Evolutionary conservation across 257 asterid genomes (phyloP).

Genomic region (Mentha longifolia): DNA sequence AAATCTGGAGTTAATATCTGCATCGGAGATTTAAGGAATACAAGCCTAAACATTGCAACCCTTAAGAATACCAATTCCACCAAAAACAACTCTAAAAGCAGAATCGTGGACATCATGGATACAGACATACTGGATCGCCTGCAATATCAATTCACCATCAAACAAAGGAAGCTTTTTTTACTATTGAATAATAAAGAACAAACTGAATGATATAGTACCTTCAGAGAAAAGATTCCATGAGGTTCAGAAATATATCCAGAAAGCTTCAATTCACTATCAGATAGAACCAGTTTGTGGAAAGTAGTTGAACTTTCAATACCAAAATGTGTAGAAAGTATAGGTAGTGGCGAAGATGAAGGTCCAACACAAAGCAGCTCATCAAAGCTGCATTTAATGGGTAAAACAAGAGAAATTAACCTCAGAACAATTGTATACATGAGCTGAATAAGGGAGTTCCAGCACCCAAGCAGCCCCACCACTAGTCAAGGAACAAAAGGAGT

Average conservation of each 20-base stretch:
- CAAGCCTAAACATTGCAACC: conserved; percentile 34
- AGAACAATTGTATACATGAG: conserved; percentile 28
- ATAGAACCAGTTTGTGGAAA: conserved; percentile 51
- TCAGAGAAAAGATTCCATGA: conserved; percentile 48
- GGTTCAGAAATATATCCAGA: conserved; percentile 85
- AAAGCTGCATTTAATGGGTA: conserved; percentile 56
- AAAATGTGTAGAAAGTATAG: conserved; percentile 64
- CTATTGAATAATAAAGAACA: conserved; percentile 29
- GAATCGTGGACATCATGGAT: conserved; percentile 49
- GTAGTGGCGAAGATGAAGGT: conserved; percentile 72
- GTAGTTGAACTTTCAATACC: conserved; percentile 56
- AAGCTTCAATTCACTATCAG: conserved; percentile 64
- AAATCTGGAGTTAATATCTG: conserved; percentile 95
- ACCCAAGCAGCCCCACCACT: conserved; percentile 48
- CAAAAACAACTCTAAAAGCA: too few species aligned
- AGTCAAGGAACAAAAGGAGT: conserved; percentile 38
- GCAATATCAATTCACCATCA: conserved; percentile 47
- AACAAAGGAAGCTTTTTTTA: conserved; percentile 32
- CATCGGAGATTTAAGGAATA: conserved; percentile 53
- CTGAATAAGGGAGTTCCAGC: conserved; percentile 33
- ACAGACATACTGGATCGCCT: conserved; percentile 92
- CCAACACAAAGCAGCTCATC: conserved; percentile 64
- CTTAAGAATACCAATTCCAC: conserved; percentile 33
- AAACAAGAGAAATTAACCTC: conserved; percentile 35
- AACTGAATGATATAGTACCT: conserved; percentile 54